Evolutionary conservation across 495 filamentous ascomycete genomes (phyloP), one percentile per base, ranked within the genome.

Genomic region (Chaetomidium leptoderma): DNA sequence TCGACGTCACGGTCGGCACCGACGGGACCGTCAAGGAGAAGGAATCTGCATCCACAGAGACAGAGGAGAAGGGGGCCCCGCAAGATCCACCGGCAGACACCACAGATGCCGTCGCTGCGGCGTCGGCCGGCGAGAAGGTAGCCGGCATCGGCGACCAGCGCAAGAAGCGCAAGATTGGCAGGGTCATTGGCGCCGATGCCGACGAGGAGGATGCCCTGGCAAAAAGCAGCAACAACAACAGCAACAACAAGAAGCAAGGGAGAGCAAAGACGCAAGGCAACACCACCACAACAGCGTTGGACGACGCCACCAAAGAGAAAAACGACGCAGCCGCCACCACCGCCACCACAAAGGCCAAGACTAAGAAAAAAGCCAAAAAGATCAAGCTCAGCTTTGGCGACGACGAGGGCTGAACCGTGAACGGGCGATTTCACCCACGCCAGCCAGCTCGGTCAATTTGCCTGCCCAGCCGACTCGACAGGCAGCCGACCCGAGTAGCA

Each of bases 361-460:
- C 44, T 19, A 76, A 76, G 61, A 79, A 77, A 58, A 78, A 79
- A 62, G 73, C 74, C 0, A 82, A 83, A 72, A 83, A 83, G 69
- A 76, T 83, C 55, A 81, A 82, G 72, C 70, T 83, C 43, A 82
- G 80, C 65, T 83, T 83, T 67, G 76, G 73, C 4, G 80, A 82
- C 52, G 77, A 78, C 27, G 76, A 78, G 47, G 78, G 67, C 26
- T 70, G 63, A 66, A 45, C 3, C 6, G 26, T 70, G 63, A 66
- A 45, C 3, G 9, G 26, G 1, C 0, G 16, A 13, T 10, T 29
- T 6, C 23, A 16, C 26, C n/a, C 16, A 2, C 4, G 9, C 9
- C 14, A 4, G 26, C 13, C 14, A 19, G 16, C 19, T 4, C 10
- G 14, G 36, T n/a, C n/a, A n/a, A n/a, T n/a, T n/a, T n/a, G n/a